These are phyloP conservation scores for Kazachstania psychrophila DNA, from an alignment of 805 yeast genomes.

Conservation along the genomic window DNA sequence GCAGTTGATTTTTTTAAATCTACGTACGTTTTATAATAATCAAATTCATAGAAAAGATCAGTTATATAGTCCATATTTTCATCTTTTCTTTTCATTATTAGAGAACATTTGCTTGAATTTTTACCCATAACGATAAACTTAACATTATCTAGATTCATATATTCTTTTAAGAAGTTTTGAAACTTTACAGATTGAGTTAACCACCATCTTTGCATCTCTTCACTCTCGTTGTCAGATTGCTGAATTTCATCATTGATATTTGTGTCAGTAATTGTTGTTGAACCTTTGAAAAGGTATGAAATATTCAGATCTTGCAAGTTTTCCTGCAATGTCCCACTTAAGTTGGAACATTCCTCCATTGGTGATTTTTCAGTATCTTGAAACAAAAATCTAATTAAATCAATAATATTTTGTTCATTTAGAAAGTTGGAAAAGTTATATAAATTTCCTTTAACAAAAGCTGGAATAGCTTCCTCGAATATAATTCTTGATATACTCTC, in stretches of 20 bases:
- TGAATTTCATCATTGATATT: slow-evolving; percentile 6
- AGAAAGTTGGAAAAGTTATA: slow-evolving; percentile 33
- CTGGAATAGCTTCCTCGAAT: slow-evolving; percentile 17
- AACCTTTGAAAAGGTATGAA: slow-evolving; percentile 38
- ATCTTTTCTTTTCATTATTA: not conserved
- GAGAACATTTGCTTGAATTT: slow-evolving; percentile 5
- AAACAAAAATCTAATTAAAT: slow-evolving; percentile 38
- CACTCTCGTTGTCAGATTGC: slow-evolving; percentile 21
- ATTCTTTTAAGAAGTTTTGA: slow-evolving; percentile 24
- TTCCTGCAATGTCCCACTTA: slow-evolving; percentile 34
- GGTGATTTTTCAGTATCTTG: slow-evolving; percentile 32
- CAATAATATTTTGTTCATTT: slow-evolving; percentile 41
- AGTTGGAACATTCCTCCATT: slow-evolving; percentile 40
- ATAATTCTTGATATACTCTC: slow-evolving; percentile 30
- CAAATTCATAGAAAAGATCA: slow-evolving; percentile 40
- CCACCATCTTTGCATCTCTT: slow-evolving; percentile 37
- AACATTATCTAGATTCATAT: slow-evolving; percentile 28
- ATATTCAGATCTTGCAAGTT: slow-evolving; percentile 27
- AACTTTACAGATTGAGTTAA: slow-evolving; percentile 31
- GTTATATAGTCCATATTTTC: not conserved
- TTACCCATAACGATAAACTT: slow-evolving; percentile 31
- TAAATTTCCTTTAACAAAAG: slow-evolving; percentile 12
- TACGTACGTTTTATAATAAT: slow-evolving; percentile 25
- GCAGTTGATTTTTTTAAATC: slow-evolving; percentile 1
- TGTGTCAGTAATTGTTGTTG: slow-evolving; percentile 25